phyloP scores from a whole-genome alignment of 2,329 filamentous ascomycete genomes.

The Sporothrix variecibatus region DNA sequence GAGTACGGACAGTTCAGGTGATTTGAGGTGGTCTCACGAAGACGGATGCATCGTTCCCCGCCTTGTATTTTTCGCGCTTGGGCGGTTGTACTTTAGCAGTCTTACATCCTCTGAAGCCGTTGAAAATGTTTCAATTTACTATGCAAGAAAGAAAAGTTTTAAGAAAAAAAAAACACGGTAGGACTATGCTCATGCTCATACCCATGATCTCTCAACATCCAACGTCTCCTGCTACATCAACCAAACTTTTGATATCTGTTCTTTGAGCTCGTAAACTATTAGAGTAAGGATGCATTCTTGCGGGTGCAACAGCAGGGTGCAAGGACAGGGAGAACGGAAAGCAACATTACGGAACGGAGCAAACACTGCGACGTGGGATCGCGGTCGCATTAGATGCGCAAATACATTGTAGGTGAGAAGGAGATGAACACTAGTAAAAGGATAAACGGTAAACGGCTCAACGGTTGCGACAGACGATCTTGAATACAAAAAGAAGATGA shows the following conservation, averaged over 20 bases:
- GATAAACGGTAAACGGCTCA: neutral
- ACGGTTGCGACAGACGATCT: neutral
- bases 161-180: too few species aligned
- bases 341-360: neutral
- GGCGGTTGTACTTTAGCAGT: neutral
- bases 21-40: neutral
- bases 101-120: neutral
- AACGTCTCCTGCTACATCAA: neutral
- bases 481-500: neutral
- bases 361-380: constrained; percentile 2
- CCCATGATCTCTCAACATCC: neutral
- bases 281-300: neutral
- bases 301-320: neutral
- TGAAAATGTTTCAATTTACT: too few species aligned
- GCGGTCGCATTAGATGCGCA: neutral
- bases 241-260: neutral
- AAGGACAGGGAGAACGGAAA: neutral
- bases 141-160: too few species aligned
- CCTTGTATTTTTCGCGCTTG: neutral
- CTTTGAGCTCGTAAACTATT: neutral
- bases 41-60: constrained; percentile 4
- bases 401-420: neutral
- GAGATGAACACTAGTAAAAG: neutral
- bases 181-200: neutral
- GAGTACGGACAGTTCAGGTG: neutral